A percentile compares a stretch with the other conserved stretches of the same genome.
phyloP scores from a whole-genome alignment of 129 eudicot species.

The Flaveria trinervia region DNA sequence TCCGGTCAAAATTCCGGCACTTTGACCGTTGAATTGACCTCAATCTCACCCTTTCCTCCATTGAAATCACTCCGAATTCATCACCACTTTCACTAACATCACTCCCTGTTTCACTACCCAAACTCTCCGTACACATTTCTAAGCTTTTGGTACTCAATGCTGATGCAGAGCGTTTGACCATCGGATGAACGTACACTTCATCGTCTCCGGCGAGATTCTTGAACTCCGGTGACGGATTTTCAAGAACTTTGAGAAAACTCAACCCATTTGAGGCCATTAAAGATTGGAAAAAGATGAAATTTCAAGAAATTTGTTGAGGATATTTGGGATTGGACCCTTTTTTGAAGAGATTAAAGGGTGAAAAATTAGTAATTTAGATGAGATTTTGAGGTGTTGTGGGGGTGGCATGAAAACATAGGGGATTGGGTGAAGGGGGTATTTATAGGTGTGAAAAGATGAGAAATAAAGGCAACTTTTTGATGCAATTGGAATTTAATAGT shows the following conservation, averaged over 20 bases:
- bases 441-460: slow-evolving; percentile 51
- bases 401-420: slow-evolving; percentile 44
- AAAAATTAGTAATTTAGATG: neutral
- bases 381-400: slow-evolving; percentile 25
- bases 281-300: slow-evolving; percentile 13
- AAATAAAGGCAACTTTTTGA: slow-evolving; percentile 26
- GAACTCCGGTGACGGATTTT: slow-evolving; percentile 33
- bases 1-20: slow-evolving; percentile 37
- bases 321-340: no score
- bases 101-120: slow-evolving; percentile 84
- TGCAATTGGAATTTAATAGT: slow-evolving; percentile 37
- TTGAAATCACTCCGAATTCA: slow-evolving; percentile 32
- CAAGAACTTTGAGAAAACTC: slow-evolving; percentile 55
- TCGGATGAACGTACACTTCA: slow-evolving; percentile 66
- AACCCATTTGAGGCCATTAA: slow-evolving; percentile 53
- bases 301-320: neutral
- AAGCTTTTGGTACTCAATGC: slow-evolving; percentile 69
- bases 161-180: slow-evolving; percentile 48
- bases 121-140: slow-evolving; percentile 92
- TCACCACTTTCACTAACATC: slow-evolving; percentile 45
- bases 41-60: slow-evolving; percentile 33
- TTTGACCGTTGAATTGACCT: slow-evolving; percentile 23
- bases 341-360: no score
- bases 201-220: slow-evolving; percentile 28
- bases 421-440: slow-evolving; percentile 50